Base-by-base conservation (phyloP, 2,329 filamentous ascomycete species). In the Microdochium trichocladiopsis region DNA sequence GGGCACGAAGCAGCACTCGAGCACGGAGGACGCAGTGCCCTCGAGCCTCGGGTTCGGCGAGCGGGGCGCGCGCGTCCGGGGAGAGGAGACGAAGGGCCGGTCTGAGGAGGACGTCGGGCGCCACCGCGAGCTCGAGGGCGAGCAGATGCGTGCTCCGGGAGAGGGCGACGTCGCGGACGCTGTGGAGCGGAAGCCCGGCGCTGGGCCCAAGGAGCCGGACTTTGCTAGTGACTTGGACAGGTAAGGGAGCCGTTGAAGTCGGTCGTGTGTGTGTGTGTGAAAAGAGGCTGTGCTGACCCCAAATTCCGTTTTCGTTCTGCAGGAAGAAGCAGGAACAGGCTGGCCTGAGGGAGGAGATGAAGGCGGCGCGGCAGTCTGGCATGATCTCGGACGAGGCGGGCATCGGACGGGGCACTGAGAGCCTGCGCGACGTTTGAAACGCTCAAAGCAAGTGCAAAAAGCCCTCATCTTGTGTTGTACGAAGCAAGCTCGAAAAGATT, bases 261-360 rank as follows among this genome's bases (percentile, higher is more conserved):
- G n/a, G n/a, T n/a, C 56, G 36, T 31, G 24, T 8, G 28, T 36
- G 4, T 25, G 23, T 28, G 10, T 25, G 6, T 25, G 23, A n/a
- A 9, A 28, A 12, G 14, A 11, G 22, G 2, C 5, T 36, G 43
- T 47, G 14, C 10, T 33, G 47, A 23, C 2, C 14, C 49, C 2
- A 8, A 4, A 9, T 23, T 33, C 28, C 10, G 9, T 5, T 45
- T 11, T 22, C 54, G 60, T 28, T 58, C 18, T 45, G 24, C 23
- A 67, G 64, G 10, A 66, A 67, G 50, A 67, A 66, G 48, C 50
- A 50, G 3, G 63, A 65, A 48, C 56, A 55, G 49, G 55, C 53
- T 2, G 18, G 18, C 3, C 49, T 51, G 31, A 48, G 55, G 25
- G 56, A 61, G 23, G 58, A 55, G 0, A 54, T 66, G 24, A 62